Base-by-base conservation (phyloP, 2,329 filamentous ascomycete species). In the Cercospora sp. region DNA sequence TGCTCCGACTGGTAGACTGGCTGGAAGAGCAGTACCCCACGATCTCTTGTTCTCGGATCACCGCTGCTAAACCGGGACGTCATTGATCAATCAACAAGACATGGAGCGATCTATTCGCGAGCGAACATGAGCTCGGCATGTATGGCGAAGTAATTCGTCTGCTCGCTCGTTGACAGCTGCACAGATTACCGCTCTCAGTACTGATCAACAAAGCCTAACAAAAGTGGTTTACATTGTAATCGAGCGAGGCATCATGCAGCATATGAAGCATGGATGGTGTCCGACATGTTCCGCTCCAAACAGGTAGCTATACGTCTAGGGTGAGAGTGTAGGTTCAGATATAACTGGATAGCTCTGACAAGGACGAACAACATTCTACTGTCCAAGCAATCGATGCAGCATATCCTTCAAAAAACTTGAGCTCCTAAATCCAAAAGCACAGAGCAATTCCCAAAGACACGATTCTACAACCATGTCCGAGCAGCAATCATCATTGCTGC, bases 401-500 rank as follows among this genome's bases (percentile, higher is more conserved):
- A 28, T 53, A 53, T 16, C 33, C 18, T 60, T 12, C 30, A 16
- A 53, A 0, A 63, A 4, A 55, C 16, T 23, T 5, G 10, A 55
- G 4, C 20, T 31, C 26, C 13, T n/a, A 30, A 33, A 45, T 13
- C 36, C 20, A 9, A 23, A 53, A 39, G 39, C 42, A 55, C n/a
- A 10, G 5, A 55, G 20, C 23, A 16, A 55, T 9, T 31, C 36
- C 4, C 10, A 6, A 16, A 33, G 18, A 16, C 58, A 36, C 31
- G 36, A 39, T 18, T 28, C 12, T 45, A 31, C 26, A 18, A 48
- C 30, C 7, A 36, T 36, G 39, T n/a, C 42, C 26, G 59, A 64
- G 55, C n/a, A 51, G 6, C 63, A 58, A 13, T 61, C 62, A 20
- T 67, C 55, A 28, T 55, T 69, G 26, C 20, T 69, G 42, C 39